A percentile compares a stretch with the other conserved stretches of the same genome.
phyloP scores from a whole-genome alignment of 2,329 filamentous ascomycete genomes.

The Aureobasidium leucospermi region DNA sequence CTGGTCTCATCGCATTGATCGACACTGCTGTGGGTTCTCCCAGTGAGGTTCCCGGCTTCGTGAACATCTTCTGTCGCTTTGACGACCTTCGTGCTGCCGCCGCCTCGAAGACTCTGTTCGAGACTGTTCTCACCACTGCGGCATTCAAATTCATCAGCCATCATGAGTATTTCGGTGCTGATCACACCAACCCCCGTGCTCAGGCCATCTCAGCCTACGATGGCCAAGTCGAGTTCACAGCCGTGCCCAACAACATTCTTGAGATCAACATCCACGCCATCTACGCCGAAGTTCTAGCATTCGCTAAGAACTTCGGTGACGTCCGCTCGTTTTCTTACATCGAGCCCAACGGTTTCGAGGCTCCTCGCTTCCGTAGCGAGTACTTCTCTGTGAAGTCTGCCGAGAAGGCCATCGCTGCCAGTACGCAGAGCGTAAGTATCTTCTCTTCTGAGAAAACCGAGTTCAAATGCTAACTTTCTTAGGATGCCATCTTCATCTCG shows the following conservation, averaged over 20 bases:
- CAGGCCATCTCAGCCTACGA: constrained; percentile 18
- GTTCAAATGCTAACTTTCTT: not conserved
- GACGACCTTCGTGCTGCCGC: constrained; percentile 32
- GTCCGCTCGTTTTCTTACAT: constrained; percentile 19
- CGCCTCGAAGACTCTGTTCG: constrained; percentile 14
- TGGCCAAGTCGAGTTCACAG: constrained; percentile 24
- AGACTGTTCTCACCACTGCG: constrained; percentile 14
- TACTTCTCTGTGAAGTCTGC: constrained; percentile 22
- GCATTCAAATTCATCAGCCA: constrained; percentile 16
- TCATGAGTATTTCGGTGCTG: not conserved
- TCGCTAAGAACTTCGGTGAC: constrained; percentile 20
- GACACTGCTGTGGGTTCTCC: not conserved
- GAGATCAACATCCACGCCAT: constrained; percentile 16
- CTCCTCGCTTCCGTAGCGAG: constrained; percentile 24
- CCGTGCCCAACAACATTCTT: constrained; percentile 13
- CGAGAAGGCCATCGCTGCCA: constrained; percentile 5
- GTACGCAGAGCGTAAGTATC: not conserved
- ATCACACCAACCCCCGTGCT: not conserved
- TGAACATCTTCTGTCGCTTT: constrained; percentile 26
- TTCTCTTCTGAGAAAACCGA: too few relatives aligned
- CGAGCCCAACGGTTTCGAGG: constrained; percentile 11
- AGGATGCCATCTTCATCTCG: not conserved
- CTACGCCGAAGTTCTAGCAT: constrained; percentile 12
- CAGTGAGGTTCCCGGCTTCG: not conserved
- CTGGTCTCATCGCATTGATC: not conserved